A percentile compares a stretch with the other conserved stretches of the same genome.
phyloP scores from a whole-genome alignment of 2,329 filamentous ascomycete genomes.

The Camillea tinctor region DNA sequence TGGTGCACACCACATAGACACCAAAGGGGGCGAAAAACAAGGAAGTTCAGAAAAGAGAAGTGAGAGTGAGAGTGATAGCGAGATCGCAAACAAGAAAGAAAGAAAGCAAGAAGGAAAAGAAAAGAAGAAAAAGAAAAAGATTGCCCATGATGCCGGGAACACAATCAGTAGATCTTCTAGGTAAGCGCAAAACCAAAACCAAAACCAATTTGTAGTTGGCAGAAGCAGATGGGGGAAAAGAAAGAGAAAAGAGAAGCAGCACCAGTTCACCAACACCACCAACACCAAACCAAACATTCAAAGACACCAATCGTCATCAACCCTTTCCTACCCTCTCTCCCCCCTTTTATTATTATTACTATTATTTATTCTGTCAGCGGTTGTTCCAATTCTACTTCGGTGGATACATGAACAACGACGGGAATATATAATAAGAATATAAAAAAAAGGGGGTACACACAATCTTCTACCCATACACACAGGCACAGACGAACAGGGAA shows the following conservation, averaged over 20 bases:
- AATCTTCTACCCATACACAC: too few species aligned
- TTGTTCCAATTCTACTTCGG: conserved; percentile 9
- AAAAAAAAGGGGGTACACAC: neutral
- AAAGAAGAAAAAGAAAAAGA: conserved; percentile 2
- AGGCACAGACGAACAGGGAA: conserved; percentile 4
- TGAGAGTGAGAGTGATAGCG: too few species aligned
- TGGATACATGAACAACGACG: neutral
- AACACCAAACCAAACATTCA: neutral
- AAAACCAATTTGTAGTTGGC: neutral
- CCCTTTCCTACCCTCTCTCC: too few species aligned
- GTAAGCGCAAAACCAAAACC: conserved; percentile 15
- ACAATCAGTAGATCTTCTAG: conserved; percentile 21
- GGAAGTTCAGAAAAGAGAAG: too few species aligned
- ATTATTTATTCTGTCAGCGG: conserved; percentile 10
- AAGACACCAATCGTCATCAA: neutral
- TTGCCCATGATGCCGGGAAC: conserved; percentile 14
- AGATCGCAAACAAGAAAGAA: too few species aligned
- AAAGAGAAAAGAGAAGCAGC: conserved; percentile 4
- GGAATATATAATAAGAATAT: neutral
- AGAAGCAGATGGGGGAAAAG: too few species aligned
- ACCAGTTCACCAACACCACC: too few species aligned
- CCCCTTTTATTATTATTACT: too few species aligned
- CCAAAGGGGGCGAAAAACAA: too few species aligned
- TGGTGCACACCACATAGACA: too few species aligned
- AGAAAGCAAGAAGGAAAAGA: neutral